Evolutionary conservation across 106 monocot species (phyloP).

Genomic region (Narthecium ossifragum): DNA sequence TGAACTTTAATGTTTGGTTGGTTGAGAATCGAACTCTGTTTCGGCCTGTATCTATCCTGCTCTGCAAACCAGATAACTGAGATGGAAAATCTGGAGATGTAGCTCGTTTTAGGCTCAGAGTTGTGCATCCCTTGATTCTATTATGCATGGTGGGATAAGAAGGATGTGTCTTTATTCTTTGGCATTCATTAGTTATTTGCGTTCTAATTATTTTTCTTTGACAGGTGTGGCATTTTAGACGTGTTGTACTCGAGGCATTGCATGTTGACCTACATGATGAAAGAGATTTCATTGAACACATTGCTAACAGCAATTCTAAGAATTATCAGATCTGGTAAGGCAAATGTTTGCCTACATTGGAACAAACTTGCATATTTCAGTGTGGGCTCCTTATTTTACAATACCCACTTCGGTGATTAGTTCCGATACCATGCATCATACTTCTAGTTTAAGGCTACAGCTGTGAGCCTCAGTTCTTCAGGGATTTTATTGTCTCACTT

Average conservation of each 20-base stretch:
- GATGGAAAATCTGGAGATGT: too few relatives aligned
- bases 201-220: neutral
- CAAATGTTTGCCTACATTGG: neutral
- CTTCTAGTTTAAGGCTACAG: too few relatives aligned
- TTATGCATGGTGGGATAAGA: too few relatives aligned
- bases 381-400: neutral
- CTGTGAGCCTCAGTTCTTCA: too few relatives aligned
- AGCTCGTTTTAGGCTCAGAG: too few relatives aligned
- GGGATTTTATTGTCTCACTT: too few relatives aligned
- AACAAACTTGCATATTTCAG: neutral
- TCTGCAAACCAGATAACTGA: too few relatives aligned
- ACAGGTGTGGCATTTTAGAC: slow-evolving; percentile 98
- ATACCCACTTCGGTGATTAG: neutral
- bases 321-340: slow-evolving; percentile 97
- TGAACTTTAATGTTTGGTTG: too few relatives aligned
- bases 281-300: slow-evolving; percentile 41
- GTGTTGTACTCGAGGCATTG: slow-evolving; percentile 76
- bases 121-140: too few relatives aligned
- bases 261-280: slow-evolving; percentile 56
- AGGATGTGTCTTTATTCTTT: neutral
- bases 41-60: too few relatives aligned
- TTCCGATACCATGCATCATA: too few relatives aligned
- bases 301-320: slow-evolving; percentile 63
- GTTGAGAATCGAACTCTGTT: too few relatives aligned
- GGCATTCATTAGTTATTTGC: neutral